These are phyloP conservation scores for Paramyrothecium sp. DNA, from an alignment of 2,329 filamentous ascomycete species.

Conservation along the genomic window DNA sequence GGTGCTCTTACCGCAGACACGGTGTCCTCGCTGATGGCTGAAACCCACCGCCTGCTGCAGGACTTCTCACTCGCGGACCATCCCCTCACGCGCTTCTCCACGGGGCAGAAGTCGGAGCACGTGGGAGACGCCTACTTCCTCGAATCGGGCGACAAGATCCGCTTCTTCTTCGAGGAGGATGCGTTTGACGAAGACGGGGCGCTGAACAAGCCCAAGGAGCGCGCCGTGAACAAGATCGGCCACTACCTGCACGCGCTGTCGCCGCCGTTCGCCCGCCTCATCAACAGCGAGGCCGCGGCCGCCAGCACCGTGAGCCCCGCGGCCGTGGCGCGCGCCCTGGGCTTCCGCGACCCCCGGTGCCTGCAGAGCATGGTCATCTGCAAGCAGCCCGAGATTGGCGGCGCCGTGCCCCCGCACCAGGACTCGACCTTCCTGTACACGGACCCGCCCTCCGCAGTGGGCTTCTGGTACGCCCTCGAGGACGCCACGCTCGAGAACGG, in stretches of 20 bases:
- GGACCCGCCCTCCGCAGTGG: slow-evolving; percentile 81
- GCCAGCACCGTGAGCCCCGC: slow-evolving; percentile 40
- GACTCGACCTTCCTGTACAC: slow-evolving; percentile 94
- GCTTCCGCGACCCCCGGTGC: slow-evolving; percentile 71
- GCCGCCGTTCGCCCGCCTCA: slow-evolving; percentile 60
- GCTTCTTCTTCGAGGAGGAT: slow-evolving; percentile 97
- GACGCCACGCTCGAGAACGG: slow-evolving; percentile 86
- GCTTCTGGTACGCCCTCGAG: slow-evolving; percentile 97
- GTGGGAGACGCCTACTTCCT: slow-evolving; percentile 96
- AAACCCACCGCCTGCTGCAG: slow-evolving; percentile 73
- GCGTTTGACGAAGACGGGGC: slow-evolving; percentile 68
- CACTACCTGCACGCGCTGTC: slow-evolving; percentile 73
- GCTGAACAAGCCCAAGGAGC: slow-evolving; percentile 75
- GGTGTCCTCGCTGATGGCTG: slow-evolving; percentile 66
- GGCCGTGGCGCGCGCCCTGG: slow-evolving; percentile 67
- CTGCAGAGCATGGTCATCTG: slow-evolving; percentile 98
- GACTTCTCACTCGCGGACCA: slow-evolving; percentile 78
- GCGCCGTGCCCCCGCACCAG: slow-evolving; percentile 86
- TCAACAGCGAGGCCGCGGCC: slow-evolving; percentile 45
- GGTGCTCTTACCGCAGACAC: slow-evolving; percentile 67
- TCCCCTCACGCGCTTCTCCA: slow-evolving; percentile 92
- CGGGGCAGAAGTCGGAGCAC: slow-evolving; percentile 72
- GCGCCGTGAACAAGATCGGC: slow-evolving; percentile 87
- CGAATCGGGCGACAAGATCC: slow-evolving; percentile 82
- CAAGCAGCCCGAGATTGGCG: slow-evolving; percentile 96